Evolutionary conservation across 1,139 yeast genomes (phyloP).

Genomic region (Candida pseudoviswanathii): DNA sequence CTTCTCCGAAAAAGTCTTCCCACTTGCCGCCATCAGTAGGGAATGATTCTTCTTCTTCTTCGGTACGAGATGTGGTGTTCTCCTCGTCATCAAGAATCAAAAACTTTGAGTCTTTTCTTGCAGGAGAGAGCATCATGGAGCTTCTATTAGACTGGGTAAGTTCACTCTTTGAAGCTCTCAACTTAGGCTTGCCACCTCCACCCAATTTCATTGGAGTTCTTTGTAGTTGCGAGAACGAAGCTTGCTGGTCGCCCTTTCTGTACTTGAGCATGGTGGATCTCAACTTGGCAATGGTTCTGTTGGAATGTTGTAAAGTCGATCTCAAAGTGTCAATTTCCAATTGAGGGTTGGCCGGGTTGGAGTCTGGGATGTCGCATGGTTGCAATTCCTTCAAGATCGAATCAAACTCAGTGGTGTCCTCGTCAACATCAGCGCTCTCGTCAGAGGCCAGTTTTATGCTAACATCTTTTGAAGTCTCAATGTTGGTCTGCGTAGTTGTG

Average conservation of each 20-base stretch:
- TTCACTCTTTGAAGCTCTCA: conserved; percentile 21
- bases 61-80: conserved; percentile 6
- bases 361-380: conserved; percentile 27
- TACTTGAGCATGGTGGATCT: conserved; percentile 51
- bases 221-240: conserved; percentile 13
- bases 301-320: conserved; percentile 68
- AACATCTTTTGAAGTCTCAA: conserved; percentile 12
- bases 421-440: conserved; percentile 22
- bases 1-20: conserved; percentile 45
- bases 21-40: conserved; percentile 34
- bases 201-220: conserved; percentile 12
- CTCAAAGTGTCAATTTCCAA: conserved; percentile 70
- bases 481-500: neutral
- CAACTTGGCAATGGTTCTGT: conserved; percentile 57
- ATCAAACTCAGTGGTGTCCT: conserved; percentile 36
- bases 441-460: conserved; percentile 12
- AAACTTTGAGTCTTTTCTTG: conserved; percentile 38
- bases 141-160: conserved; percentile 25
- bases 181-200: conserved; percentile 7
- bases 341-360: conserved; percentile 52
- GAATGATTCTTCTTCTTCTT: conserved; percentile 8
- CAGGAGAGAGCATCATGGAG: conserved; percentile 32
- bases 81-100: conserved; percentile 30
- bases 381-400: conserved; percentile 35
- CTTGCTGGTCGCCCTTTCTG: conserved; percentile 24